Percentiles rank a stretch among this genome's conserved stretches.
These are phyloP conservation scores for Talaromyces islandicus DNA, from an alignment of 2,329 filamentous ascomycete species.

Conservation along the genomic window DNA sequence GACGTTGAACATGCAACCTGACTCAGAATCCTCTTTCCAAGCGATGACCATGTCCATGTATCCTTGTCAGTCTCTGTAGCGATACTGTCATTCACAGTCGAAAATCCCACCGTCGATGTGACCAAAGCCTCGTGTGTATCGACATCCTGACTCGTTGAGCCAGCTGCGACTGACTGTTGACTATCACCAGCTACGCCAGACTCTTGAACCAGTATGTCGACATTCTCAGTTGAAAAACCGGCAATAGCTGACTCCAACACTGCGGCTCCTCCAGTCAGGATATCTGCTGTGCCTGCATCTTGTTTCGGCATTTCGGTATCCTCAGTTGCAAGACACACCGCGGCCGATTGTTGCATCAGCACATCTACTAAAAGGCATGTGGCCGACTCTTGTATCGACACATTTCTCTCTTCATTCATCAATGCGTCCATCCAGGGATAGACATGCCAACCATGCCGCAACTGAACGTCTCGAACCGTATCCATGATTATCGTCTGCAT, in stretches of 20 bases:
- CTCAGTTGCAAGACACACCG: neutral
- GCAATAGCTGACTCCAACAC: neutral
- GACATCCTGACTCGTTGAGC: neutral
- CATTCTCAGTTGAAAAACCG: no score
- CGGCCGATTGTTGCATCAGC: neutral
- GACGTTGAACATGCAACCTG: constrained; percentile 7
- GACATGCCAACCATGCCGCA: neutral
- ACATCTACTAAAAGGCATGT: neutral
- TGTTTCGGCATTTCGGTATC: neutral
- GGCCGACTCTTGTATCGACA: neutral
- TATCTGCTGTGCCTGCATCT: neutral
- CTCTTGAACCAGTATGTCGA: no score
- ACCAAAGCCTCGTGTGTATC: neutral
- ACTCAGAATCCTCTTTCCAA: neutral
- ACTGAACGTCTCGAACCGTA: neutral
- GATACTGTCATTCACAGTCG: neutral
- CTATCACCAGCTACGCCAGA: neutral
- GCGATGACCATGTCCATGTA: neutral
- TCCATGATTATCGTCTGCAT: neutral
- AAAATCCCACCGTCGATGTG: neutral
- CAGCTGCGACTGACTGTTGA: neutral
- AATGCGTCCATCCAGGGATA: neutral
- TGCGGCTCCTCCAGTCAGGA: neutral
- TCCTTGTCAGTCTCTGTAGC: neutral
- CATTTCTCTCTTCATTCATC: neutral